Evolutionary conservation across 208 protist species (phyloP).

Genomic region (Angomonas deanei): DNA sequence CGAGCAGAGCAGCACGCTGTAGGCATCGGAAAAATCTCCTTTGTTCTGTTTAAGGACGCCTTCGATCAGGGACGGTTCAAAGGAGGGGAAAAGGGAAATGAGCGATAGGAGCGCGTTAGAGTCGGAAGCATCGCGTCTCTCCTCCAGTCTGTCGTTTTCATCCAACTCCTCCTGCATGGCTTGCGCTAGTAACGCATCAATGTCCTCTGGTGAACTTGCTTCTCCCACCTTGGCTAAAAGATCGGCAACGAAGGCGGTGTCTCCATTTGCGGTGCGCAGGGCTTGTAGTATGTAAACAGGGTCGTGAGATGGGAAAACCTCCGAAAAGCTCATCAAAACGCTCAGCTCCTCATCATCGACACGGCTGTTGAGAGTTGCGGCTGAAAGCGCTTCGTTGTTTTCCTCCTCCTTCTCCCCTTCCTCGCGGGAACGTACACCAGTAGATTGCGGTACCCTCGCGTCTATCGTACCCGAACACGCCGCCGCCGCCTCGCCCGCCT

Average conservation of each 20-base stretch:
- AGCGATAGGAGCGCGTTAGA: conserved; percentile 65
- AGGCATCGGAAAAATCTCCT: conserved; percentile 50
- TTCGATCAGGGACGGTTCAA: conserved; percentile 40
- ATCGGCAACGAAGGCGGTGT: conserved; percentile 28
- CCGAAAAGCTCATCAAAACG: conserved; percentile 35
- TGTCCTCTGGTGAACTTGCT: conserved; percentile 5
- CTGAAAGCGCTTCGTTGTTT: not conserved
- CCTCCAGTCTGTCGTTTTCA: conserved; percentile 7
- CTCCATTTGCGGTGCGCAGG: conserved; percentile 40
- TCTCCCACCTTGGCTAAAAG: conserved; percentile 18
- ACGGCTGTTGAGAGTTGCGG: not conserved
- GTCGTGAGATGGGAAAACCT: conserved; percentile 45
- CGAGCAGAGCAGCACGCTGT: conserved; percentile 51
- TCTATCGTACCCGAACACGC: not conserved
- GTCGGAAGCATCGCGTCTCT: conserved; percentile 9
- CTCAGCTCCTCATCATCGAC: conserved; percentile 23
- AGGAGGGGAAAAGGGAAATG: conserved; percentile 49
- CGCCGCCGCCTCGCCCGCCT: not conserved
- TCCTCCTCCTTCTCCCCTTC: not conserved
- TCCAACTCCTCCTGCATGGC: conserved; percentile 44
- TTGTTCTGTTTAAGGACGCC: conserved; percentile 35
- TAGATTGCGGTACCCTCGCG: no score
- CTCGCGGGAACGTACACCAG: not conserved
- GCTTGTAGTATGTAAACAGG: conserved; percentile 43
- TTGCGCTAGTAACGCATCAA: conserved; percentile 33